These are phyloP conservation scores for Lophiotrema nucula DNA, from an alignment of 495 filamentous ascomycete genomes.

Conservation along the genomic window DNA sequence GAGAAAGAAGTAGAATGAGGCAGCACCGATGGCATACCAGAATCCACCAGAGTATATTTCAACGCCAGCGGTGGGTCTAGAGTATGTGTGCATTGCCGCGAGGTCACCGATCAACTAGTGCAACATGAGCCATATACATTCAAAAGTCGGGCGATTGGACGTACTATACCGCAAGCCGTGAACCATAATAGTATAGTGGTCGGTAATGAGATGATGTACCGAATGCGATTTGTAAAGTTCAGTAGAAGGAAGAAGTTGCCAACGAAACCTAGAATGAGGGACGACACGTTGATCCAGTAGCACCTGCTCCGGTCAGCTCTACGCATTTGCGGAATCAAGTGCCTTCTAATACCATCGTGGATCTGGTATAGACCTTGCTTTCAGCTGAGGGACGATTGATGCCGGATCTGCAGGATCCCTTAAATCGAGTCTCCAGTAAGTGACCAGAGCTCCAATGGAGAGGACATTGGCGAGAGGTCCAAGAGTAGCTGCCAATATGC, in stretches of 20 bases:
- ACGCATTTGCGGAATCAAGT: not conserved
- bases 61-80: conserved; percentile 53
- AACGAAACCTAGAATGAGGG: conserved; percentile 61
- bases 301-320: conserved; percentile 27
- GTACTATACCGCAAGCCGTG: conserved; percentile 62
- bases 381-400: conserved; percentile 39
- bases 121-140: not conserved
- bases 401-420: conserved; percentile 32
- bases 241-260: conserved; percentile 69
- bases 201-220: conserved; percentile 74
- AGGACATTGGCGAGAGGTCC: conserved; percentile 72
- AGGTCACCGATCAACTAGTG: conserved; percentile 63
- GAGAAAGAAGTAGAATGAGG: conserved; percentile 62
- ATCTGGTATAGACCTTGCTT: conserved; percentile 44
- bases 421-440: conserved; percentile 57
- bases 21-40: conserved; percentile 72
- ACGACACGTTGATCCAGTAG: conserved; percentile 57
- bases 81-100: conserved; percentile 56
- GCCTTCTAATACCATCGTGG: conserved; percentile 40
- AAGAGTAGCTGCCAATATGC: conserved; percentile 64
- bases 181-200: conserved; percentile 68
- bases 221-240: conserved; percentile 77
- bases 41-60: conserved; percentile 69
- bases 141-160: conserved; percentile 28
- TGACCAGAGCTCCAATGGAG: conserved; percentile 69